phyloP scores from a whole-genome alignment of 306 rosid species.

The Malus sieversii region DNA sequence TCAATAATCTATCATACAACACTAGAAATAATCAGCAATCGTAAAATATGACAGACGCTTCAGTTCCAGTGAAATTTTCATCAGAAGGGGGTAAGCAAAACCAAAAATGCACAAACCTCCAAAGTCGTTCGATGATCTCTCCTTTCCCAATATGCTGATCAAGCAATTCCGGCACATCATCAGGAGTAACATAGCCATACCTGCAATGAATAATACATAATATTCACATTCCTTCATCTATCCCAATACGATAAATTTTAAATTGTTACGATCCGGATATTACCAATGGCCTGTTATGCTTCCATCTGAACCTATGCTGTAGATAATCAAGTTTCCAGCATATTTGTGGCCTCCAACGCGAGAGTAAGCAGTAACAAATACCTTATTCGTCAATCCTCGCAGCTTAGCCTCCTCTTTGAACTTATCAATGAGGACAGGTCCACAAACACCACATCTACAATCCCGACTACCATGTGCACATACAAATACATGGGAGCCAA shows the following conservation, averaged over 20 bases:
- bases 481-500: slow-evolving; percentile 35
- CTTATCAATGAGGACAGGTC: slow-evolving; percentile 66
- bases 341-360: slow-evolving; percentile 75
- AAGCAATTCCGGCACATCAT: too few species aligned
- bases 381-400: slow-evolving; percentile 58
- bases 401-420: slow-evolving; percentile 49
- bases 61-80: too few species aligned
- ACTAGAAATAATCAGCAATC: too few species aligned
- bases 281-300: slow-evolving; percentile 77
- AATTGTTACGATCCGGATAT: slow-evolving; percentile 4
- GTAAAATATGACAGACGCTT: too few species aligned
- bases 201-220: too few species aligned
- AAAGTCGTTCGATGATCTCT: too few species aligned
- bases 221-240: background rate
- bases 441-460: slow-evolving; percentile 63
- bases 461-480: slow-evolving; percentile 91
- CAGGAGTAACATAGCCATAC: too few species aligned
- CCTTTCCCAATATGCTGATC: too few species aligned
- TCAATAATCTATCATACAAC: too few species aligned
- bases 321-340: slow-evolving; percentile 66
- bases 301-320: slow-evolving; percentile 48
- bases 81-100: too few species aligned
- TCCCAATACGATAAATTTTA: background rate
- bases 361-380: slow-evolving; percentile 60
- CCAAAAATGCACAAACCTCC: too few species aligned